Evolutionary conservation across 1,284 basidiomycete species (phyloP).

Genomic region (Uromyces viciae-fabae): DNA sequence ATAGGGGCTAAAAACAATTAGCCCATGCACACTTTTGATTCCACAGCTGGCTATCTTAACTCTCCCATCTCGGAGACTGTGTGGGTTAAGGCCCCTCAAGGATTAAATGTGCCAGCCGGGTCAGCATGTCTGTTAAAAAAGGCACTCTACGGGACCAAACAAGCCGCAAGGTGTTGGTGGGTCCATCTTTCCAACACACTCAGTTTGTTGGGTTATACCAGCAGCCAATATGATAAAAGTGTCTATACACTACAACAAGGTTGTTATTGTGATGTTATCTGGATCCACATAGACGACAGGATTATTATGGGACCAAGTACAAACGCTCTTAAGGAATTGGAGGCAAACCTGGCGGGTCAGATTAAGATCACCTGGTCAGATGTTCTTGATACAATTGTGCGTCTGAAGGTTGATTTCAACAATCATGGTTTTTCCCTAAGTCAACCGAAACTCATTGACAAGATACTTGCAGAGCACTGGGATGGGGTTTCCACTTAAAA

Average conservation of each 20-base stretch:
- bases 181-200: background rate
- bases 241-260: background rate
- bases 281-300: too few species aligned
- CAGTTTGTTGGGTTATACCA: background rate
- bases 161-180: constrained; percentile 14
- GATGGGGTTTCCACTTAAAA: background rate
- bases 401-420: background rate
- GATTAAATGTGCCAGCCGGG: background rate
- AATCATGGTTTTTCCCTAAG: background rate
- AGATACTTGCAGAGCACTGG: background rate
- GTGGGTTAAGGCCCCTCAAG: background rate
- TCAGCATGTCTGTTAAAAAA: background rate
- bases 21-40: background rate
- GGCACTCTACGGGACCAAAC: constrained; percentile 1
- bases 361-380: background rate
- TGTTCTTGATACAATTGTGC: background rate
- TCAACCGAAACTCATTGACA: background rate
- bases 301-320: background rate
- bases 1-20: background rate
- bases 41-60: too few species aligned
- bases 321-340: background rate
- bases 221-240: background rate
- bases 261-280: background rate
- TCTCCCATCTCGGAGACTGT: background rate
- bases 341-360: background rate